Base-by-base conservation (phyloP, 129 eudicot species). In the Escallonia herrerae region DNA sequence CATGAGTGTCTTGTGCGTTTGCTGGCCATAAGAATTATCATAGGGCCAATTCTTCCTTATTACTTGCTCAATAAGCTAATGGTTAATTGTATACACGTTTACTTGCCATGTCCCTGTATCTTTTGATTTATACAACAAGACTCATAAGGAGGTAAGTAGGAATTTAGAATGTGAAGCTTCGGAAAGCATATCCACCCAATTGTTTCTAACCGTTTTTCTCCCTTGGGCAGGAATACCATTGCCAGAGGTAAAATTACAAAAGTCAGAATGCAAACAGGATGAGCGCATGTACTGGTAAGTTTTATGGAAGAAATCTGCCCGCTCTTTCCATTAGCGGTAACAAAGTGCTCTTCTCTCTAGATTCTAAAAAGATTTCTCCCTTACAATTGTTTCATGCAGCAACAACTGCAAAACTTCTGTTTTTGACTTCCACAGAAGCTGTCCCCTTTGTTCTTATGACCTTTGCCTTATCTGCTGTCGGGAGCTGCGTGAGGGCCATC, bases 361-460 rank as follows among this genome's bases (percentile, higher is more conserved):
- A 56, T 60, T 68, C 50, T 13, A 13, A 38, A 13, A 37, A 51
- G 15, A 66, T 4, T 50, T 66, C 12, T 22, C 9, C 1, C 48
- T 60, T 37, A 12, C 37, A n/a, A n/a, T 38, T 63, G 12, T 50
- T 37, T 57, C 61, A 49, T 80, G 79, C 83, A 83, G 89, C 48
- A 58, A 79, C 76, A 68, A 73, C 63, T 83, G 89, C 62, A 69
- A 63, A 50, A 80, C 89, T 40, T 76, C 85, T 4, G 73, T 83
- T 63, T 65, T 48, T 69, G 85, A 83, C 60, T 73, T 76, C 43
- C 78, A 68, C 62, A 67, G 89, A 43, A 72, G 75, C 76, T 83
- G 89, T 60, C 51, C 67, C 10, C 14, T 2, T 3, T 75, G 81
- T 45, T 37, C 60, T 3, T 75, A 70, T 80, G 81, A 75, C 37